phyloP scores from a whole-genome alignment of 1,284 basidiomycete genomes.

The Porogramme epimiltina region DNA sequence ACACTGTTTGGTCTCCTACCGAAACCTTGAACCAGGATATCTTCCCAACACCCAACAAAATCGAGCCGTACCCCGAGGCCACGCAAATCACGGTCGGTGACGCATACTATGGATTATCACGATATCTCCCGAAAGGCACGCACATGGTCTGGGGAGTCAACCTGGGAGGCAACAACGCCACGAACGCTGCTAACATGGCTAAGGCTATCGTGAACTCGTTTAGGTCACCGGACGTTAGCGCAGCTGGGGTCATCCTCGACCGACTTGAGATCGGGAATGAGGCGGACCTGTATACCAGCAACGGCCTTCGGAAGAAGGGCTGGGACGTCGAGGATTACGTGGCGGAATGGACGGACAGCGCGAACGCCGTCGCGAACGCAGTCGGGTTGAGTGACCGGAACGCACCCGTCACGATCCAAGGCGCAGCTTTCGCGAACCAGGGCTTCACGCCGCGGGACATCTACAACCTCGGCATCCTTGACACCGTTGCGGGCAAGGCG shows the following conservation, averaged over 20 bases:
- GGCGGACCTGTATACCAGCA: slow-evolving; percentile 59
- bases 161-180: slow-evolving; percentile 56
- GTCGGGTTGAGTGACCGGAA: slow-evolving; percentile 25
- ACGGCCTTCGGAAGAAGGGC: slow-evolving; percentile 45
- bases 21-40: slow-evolving; percentile 41
- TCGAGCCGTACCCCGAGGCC: slow-evolving; percentile 66
- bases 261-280: slow-evolving; percentile 47
- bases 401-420: slow-evolving; percentile 48
- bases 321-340: slow-evolving; percentile 56
- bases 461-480: slow-evolving; percentile 34
- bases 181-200: slow-evolving; percentile 59
- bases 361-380: slow-evolving; percentile 33
- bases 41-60: slow-evolving; percentile 50
- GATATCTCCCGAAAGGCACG: slow-evolving; percentile 57
- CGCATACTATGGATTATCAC: slow-evolving; percentile 56
- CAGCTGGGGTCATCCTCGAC: slow-evolving; percentile 40
- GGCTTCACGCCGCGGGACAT: slow-evolving; percentile 63
- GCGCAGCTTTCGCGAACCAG: slow-evolving; percentile 52
- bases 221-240: slow-evolving; percentile 35
- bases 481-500: slow-evolving; percentile 33
- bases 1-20: slow-evolving; percentile 36
- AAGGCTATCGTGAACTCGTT: slow-evolving; percentile 59
- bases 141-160: slow-evolving; percentile 76
- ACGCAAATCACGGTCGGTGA: slow-evolving; percentile 56
- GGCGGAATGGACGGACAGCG: slow-evolving; percentile 44